phyloP scores from a whole-genome alignment of 2,329 filamentous ascomycete species.

The Ceratocystis variospora region DNA sequence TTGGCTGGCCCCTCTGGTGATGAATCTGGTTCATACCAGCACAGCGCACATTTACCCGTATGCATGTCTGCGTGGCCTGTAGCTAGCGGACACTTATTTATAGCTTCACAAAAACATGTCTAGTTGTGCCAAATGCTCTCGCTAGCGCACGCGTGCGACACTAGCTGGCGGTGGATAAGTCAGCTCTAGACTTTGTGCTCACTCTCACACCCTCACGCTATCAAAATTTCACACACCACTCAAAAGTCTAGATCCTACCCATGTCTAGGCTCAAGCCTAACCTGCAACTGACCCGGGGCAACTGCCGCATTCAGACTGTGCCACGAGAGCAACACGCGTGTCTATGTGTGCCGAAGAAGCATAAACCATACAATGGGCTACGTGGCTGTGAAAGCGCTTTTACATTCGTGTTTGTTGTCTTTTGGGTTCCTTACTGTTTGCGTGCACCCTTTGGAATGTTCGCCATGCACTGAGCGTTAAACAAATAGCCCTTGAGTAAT shows the following conservation, averaged over 20 bases:
- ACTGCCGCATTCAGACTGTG: not conserved
- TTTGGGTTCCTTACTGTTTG: not conserved
- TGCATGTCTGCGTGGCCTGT: too few relatives aligned
- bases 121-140: too few relatives aligned
- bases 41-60: too few relatives aligned
- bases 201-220: too few relatives aligned
- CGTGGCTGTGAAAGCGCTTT: not conserved
- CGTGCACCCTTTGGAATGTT: not conserved
- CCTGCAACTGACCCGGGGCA: not conserved
- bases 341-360: not conserved
- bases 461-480: not conserved
- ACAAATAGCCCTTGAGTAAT: not conserved
- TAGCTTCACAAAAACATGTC: too few relatives aligned
- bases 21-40: too few relatives aligned
- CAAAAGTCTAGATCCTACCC: not conserved
- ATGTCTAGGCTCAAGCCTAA: not conserved
- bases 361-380: not conserved
- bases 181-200: too few relatives aligned
- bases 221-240: not conserved
- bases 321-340: not conserved
- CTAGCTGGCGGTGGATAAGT: too few relatives aligned
- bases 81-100: too few relatives aligned
- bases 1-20: too few relatives aligned
- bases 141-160: too few relatives aligned
- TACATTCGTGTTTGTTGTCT: not conserved